Evolutionary conservation across 2,329 filamentous ascomycete species (phyloP).

Genomic region (Phoma sp.): DNA sequence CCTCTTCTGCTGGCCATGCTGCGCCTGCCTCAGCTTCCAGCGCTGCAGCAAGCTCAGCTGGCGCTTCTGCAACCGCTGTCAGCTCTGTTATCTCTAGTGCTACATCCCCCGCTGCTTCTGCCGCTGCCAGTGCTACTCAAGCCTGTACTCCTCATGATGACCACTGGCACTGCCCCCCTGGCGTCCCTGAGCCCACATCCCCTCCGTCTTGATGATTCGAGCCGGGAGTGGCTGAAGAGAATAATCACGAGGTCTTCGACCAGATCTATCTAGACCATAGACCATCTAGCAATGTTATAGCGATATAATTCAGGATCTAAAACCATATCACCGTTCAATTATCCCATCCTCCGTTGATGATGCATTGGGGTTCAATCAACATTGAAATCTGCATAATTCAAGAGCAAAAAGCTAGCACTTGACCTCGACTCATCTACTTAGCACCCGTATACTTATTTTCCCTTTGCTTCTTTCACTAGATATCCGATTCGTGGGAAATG

Average conservation of each 20-base stretch:
- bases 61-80: slow-evolving; percentile 6
- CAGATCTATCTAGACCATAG: too few species aligned
- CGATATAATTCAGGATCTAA: too few species aligned
- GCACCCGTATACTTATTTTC: not conserved
- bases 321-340: too few species aligned
- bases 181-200: slow-evolving; percentile 30
- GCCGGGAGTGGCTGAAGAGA: not conserved
- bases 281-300: too few species aligned
- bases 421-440: too few species aligned
- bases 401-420: too few species aligned
- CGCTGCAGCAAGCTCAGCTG: slow-evolving; percentile 3
- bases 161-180: slow-evolving; percentile 36
- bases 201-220: slow-evolving; percentile 21
- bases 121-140: slow-evolving; percentile 7
- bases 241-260: too few species aligned
- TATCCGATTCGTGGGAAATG: slow-evolving; percentile 14
- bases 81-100: not conserved
- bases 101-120: slow-evolving; percentile 1
- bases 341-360: too few species aligned
- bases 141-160: slow-evolving; percentile 30
- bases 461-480: slow-evolving; percentile 3
- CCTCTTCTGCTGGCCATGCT: slow-evolving; percentile 4
- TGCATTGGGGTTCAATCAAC: too few species aligned
- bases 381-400: too few species aligned
- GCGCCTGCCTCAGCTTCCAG: slow-evolving; percentile 6